Conservation (phyloP, 768 basidiomycete genomes). For the Trametes cinnabarina region DNA sequence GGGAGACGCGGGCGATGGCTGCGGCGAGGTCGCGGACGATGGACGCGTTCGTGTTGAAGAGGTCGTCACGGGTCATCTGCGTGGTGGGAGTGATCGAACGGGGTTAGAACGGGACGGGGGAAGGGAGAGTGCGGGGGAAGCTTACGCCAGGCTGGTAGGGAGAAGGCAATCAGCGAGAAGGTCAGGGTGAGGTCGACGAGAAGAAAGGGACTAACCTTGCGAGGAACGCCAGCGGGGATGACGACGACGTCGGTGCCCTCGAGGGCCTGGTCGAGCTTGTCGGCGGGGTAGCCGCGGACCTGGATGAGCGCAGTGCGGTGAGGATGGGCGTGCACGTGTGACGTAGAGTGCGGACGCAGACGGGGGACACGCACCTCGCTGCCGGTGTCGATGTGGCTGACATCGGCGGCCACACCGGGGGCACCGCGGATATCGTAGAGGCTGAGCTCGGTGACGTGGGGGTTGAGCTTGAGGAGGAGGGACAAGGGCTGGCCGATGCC, state of each 20-base stretch:
- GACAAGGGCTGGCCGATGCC: slow-evolving; percentile 98
- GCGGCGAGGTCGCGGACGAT: slow-evolving; percentile 95
- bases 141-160: slow-evolving; percentile 75
- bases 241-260: slow-evolving; percentile 90
- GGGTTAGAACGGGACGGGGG: slow-evolving; percentile 24
- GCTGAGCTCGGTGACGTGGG: slow-evolving; percentile 79
- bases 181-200: neutral
- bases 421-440: slow-evolving; percentile 96
- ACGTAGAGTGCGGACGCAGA: slow-evolving; percentile 7
- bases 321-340: neutral
- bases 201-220: slow-evolving; percentile 67
- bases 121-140: slow-evolving; percentile 24
- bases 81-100: neutral
- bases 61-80: slow-evolving; percentile 95
- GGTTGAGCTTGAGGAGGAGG: slow-evolving; percentile 89
- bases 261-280: slow-evolving; percentile 87
- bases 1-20: slow-evolving; percentile 80
- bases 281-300: slow-evolving; percentile 80
- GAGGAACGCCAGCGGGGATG: slow-evolving; percentile 98
- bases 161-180: slow-evolving; percentile 30
- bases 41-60: slow-evolving; percentile 97
- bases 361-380: slow-evolving; percentile 71
- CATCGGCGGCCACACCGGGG: slow-evolving; percentile 95
- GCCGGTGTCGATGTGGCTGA: slow-evolving; percentile 88
- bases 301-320: slow-evolving; percentile 28